Evolutionary conservation across 2,329 filamentous ascomycete genomes (phyloP), one percentile per base, ranked within the genome.

Genomic region (Fusarium domesticum): DNA sequence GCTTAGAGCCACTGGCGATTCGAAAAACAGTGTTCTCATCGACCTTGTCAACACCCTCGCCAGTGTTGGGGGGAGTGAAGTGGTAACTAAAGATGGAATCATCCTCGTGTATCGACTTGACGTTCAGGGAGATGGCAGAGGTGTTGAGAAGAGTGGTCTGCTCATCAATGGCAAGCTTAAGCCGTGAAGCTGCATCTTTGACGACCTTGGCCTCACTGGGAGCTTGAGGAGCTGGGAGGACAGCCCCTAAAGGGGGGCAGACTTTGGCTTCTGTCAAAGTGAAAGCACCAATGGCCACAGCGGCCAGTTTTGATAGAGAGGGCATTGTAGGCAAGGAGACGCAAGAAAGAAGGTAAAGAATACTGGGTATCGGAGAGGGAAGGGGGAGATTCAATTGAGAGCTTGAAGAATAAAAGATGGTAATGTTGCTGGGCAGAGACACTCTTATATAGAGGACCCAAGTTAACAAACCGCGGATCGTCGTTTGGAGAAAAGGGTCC

Each of bases 221-320:
- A 6, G 50, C 48, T 18, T 53, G 59, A 2, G 70, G 68, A 14
- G 66, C 61, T 6, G 67, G 69, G 6, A 72, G 56, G 33, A 72
- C 69, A 10, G 67, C 57, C 5, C 70, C 70, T n/a, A 73, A 60
- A 19, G 70, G 70, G n/a, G 70, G 69, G 16, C 69, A 73, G 5
- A 53, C 49, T 38, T 66, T 63, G n/a, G 63, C 64, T 19, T 64
- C 54, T 14, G 53, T 34, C 18, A 60, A n/a, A 6, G 43, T 6
- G 11, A 57, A 20, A 1, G 38, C 35, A 6, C 52, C 32, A 11
- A 50, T 43, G 38, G 56, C 56, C 19, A 53, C 10, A 1, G 37
- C 50, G 18, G 44, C 45, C 2, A 59, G 16, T 25, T 49, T 57
- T 1, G 31, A 39, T 1, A 60, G 17, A 15, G 44, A 51, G n/a